Percentiles rank a stretch among this genome's conserved stretches.
Evolutionary conservation across 2,329 filamentous ascomycete genomes (phyloP).

Genomic region (Septoria linicola): DNA sequence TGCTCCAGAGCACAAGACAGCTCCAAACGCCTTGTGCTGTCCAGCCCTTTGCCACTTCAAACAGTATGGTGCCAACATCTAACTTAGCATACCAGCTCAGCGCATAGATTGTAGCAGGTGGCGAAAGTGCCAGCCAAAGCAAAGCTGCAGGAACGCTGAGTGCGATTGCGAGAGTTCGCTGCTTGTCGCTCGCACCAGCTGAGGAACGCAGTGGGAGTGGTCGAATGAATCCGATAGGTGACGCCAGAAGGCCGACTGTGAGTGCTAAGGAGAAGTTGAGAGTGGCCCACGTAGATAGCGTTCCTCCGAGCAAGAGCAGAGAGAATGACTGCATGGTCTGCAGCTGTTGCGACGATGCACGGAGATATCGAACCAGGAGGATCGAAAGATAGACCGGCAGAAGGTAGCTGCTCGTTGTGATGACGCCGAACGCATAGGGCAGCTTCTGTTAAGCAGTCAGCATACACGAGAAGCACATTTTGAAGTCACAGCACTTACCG

Average conservation of each 20-base stretch:
- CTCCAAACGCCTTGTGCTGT: constrained; percentile 36
- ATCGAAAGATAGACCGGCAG: constrained; percentile 31
- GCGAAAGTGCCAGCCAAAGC: constrained; percentile 25
- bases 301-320: constrained; percentile 86
- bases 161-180: constrained; percentile 11
- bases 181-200: constrained; percentile 6
- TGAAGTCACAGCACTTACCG: constrained; percentile 51
- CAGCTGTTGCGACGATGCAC: constrained; percentile 59
- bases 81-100: constrained; percentile 24
- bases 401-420: constrained; percentile 49
- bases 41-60: constrained; percentile 37
- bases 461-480: not conserved
- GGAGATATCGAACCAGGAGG: constrained; percentile 21
- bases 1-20: constrained; percentile 33
- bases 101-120: constrained; percentile 26
- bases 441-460: constrained; percentile 47
- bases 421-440: constrained; percentile 39
- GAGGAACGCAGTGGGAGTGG: constrained; percentile 23
- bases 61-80: constrained; percentile 27
- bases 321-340: constrained; percentile 85
- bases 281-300: constrained; percentile 86
- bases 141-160: constrained; percentile 15
- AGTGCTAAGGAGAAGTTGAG: constrained; percentile 93
- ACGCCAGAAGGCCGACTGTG: constrained; percentile 74
- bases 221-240: constrained; percentile 74